A percentile compares a stretch with the other conserved stretches of the same genome.
Conservation (phyloP, 345 rosid species). For the Dipteronia dyeriana region DNA sequence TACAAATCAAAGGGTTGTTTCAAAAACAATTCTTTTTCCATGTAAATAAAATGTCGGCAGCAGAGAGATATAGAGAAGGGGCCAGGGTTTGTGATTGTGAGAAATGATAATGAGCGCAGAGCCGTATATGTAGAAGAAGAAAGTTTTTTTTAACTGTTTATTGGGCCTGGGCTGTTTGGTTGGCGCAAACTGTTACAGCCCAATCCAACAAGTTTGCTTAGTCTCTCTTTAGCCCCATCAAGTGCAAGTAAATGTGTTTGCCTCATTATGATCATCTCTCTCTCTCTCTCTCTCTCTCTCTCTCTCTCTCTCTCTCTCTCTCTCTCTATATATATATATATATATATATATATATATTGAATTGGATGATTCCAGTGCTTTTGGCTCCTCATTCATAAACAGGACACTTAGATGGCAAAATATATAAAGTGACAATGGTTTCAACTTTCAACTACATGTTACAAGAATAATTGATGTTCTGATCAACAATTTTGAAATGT, state of each 20-base stretch:
- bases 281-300: too few species aligned
- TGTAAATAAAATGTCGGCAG: background rate
- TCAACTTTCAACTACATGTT: too few species aligned
- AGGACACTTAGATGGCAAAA: slow-evolving; percentile 28
- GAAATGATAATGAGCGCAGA: background rate
- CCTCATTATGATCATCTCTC: slow-evolving; percentile 11
- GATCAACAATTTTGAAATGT: slow-evolving; percentile 9
- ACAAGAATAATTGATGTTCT: slow-evolving; percentile 2
- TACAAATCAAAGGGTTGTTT: background rate
- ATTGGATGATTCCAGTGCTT: too few species aligned
- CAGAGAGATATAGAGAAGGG: too few species aligned
- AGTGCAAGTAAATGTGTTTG: slow-evolving; percentile 36
- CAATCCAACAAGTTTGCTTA: slow-evolving; percentile 29
- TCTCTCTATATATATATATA: too few species aligned
- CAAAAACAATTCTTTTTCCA: background rate
- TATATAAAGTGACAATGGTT: background rate
- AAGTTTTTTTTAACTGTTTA: too few species aligned
- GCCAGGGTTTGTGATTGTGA: background rate
- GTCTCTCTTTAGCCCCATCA: slow-evolving; percentile 42
- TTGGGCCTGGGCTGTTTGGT: too few species aligned
- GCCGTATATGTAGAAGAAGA: too few species aligned
- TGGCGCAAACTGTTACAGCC: too few species aligned
- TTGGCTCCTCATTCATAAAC: slow-evolving; percentile 22
- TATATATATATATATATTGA: too few species aligned
- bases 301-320: too few species aligned